Evolutionary conservation across 2,329 filamentous ascomycete species (phyloP).

Genomic region (Aspergillus sp.): DNA sequence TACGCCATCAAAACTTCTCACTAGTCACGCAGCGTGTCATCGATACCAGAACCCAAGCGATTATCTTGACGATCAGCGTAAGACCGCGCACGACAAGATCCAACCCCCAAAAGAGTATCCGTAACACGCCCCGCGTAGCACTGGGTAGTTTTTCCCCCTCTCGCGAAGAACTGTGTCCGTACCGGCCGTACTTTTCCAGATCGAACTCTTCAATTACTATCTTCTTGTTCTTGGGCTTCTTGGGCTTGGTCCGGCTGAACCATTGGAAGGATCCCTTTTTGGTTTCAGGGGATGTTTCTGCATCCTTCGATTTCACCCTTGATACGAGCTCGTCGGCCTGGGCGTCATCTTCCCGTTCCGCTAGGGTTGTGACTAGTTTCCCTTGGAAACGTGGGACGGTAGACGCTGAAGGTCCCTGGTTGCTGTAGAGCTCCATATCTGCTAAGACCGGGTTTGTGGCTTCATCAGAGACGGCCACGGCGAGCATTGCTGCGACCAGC

Average conservation of each 20-base stretch:
- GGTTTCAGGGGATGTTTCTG: not conserved
- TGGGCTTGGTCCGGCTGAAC: slow-evolving; percentile 3
- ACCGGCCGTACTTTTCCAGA: slow-evolving; percentile 40
- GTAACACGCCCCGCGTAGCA: slow-evolving; percentile 28
- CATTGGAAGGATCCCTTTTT: not conserved
- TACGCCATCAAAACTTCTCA: slow-evolving; percentile 31
- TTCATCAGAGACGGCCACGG: slow-evolving; percentile 41
- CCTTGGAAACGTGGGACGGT: slow-evolving; percentile 18
- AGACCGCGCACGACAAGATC: slow-evolving; percentile 33
- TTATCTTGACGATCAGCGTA: slow-evolving; percentile 32
- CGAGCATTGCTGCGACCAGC: slow-evolving; percentile 41
- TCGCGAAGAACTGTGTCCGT: slow-evolving; percentile 28
- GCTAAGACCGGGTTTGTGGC: slow-evolving; percentile 34
- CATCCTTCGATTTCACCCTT: slow-evolving; percentile 19
- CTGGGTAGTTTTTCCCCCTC: slow-evolving; percentile 38
- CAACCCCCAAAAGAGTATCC: slow-evolving; percentile 34
- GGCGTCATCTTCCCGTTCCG: slow-evolving; percentile 39
- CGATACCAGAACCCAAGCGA: slow-evolving; percentile 38
- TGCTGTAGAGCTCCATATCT: slow-evolving; percentile 27
- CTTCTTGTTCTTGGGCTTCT: slow-evolving; percentile 24
- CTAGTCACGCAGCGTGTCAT: slow-evolving; percentile 36
- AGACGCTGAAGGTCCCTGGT: slow-evolving; percentile 7
- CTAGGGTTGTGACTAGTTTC: slow-evolving; percentile 31
- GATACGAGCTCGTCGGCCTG: slow-evolving; percentile 33
- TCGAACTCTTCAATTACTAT: slow-evolving; percentile 40